Evolutionary conservation across 2,329 filamentous ascomycete genomes (phyloP).

Genomic region (Pleoardoris graminearum): DNA sequence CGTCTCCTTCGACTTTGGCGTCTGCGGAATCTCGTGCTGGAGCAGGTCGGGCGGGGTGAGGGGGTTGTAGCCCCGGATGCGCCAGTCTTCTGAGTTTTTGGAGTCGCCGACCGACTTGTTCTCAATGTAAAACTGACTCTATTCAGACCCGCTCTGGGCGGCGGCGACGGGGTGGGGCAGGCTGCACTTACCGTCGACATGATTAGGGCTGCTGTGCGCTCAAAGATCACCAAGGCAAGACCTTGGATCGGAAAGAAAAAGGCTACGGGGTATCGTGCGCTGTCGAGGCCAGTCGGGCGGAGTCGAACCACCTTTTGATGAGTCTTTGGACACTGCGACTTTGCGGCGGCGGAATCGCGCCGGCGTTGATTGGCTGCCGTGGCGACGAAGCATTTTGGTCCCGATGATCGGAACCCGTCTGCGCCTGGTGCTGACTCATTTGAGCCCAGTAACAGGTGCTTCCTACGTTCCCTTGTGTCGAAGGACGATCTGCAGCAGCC

Average conservation of each 20-base stretch:
- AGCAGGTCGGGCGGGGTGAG: slow-evolving; percentile 92
- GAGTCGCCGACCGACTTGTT: slow-evolving; percentile 56
- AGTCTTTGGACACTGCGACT: slow-evolving; percentile 23
- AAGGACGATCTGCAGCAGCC: too few species aligned
- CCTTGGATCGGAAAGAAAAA: too few species aligned
- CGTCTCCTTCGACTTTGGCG: slow-evolving; percentile 55
- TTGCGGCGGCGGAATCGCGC: slow-evolving; percentile 24
- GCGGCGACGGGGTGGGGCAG: slow-evolving; percentile 17
- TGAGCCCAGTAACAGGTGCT: too few species aligned
- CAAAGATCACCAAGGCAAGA: too few species aligned
- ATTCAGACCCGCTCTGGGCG: slow-evolving; percentile 22
- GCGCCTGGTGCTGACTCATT: too few species aligned
- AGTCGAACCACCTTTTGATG: slow-evolving; percentile 21
- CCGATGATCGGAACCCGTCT: background rate
- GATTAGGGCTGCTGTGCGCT: slow-evolving; percentile 7
- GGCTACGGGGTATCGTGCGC: too few species aligned
- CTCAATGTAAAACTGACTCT: slow-evolving; percentile 53
- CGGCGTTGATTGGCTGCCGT: slow-evolving; percentile 28
- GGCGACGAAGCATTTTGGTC: background rate
- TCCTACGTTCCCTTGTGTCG: too few species aligned
- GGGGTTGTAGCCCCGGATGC: slow-evolving; percentile 82
- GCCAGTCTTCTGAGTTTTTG: slow-evolving; percentile 55
- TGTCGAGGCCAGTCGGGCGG: background rate
- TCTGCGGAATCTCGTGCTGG: slow-evolving; percentile 81
- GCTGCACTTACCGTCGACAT: slow-evolving; percentile 31